Evolutionary conservation across 2,329 filamentous ascomycete species (phyloP), one percentile per base, ranked within the genome.

Genomic region (Microsporum ferrugineum): DNA sequence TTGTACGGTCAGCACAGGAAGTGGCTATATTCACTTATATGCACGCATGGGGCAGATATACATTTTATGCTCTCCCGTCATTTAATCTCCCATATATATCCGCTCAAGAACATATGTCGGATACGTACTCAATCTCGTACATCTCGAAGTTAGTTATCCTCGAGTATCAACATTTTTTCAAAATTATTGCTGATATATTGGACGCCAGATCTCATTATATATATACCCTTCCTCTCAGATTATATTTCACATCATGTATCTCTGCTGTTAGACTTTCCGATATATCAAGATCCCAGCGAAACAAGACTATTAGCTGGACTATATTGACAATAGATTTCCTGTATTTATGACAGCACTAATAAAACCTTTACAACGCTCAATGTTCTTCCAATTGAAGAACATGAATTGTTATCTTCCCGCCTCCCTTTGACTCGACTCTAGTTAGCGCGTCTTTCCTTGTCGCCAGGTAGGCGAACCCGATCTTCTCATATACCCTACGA

Each of bases 401-500:
- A 17, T 61, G 31, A 31, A 61, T 2, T 29, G 47, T 45, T 39
- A 8, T 43, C 7, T 17, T 60, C 27, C 57, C 62, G 6, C 62
- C 62, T 6, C 60, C 62, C 41, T 63, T 61, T 33, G n/a, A 31
- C 8, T 61, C 62, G 23, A 43, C 56, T 27, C 59, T 34, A 2
- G 31, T 14, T 17, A 53, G 17, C 3, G 41, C 62, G 36, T 61
- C 60, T 23, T 60, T 43, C 5, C 43, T 38, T 6, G 43, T 53
- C 1, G 55, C 27, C 2, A 51, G 12, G 29, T 49, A 41, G 12
- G 27, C 27, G 43, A 63, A 63, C 4, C 60, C 62, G 17, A 51
- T 61, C 34, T 63, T 63, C 41, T 61, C 59, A 36, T 61, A 61
- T 2, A 63, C 62, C 5, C 60, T 57, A 36, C 57, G 55, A 27